Percentiles rank a stretch among this genome's conserved stretches.
These are phyloP conservation scores for Hymenoscyphus fructigenus DNA, from an alignment of 2,329 filamentous ascomycete genomes.

Conservation along the genomic window DNA sequence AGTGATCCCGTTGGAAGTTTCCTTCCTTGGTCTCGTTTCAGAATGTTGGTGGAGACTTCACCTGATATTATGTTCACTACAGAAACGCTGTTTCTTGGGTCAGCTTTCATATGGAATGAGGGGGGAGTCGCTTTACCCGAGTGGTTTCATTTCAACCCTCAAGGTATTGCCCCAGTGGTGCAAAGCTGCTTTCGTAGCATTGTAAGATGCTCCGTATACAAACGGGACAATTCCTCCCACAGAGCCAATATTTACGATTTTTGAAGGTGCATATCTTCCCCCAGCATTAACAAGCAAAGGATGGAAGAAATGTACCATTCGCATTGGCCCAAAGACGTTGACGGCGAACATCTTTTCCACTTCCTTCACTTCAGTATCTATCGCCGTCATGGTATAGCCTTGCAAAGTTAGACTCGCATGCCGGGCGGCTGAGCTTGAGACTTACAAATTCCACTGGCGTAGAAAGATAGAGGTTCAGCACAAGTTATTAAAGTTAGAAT, in stretches of 20 bases:
- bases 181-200: conserved; percentile 45
- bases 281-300: conserved; percentile 27
- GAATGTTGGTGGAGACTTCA: conserved; percentile 34
- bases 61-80: conserved; percentile 31
- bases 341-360: conserved; percentile 34
- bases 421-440: not conserved
- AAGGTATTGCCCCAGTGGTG: conserved; percentile 29
- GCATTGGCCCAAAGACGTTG: conserved; percentile 36
- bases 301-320: conserved; percentile 32
- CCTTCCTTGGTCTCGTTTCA: conserved; percentile 26
- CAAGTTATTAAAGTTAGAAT: conserved; percentile 9
- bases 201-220: conserved; percentile 42
- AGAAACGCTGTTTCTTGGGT: not conserved
- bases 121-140: conserved; percentile 6
- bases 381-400: conserved; percentile 36
- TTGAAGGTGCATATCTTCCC: conserved; percentile 16
- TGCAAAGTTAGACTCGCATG: conserved; percentile 1
- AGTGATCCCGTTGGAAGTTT: conserved; percentile 29
- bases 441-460: not conserved
- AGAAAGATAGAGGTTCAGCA: not conserved
- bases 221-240: conserved; percentile 21
- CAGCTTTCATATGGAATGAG: not conserved
- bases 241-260: conserved; percentile 33
- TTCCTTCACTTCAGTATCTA: conserved; percentile 32
- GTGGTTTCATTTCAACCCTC: conserved; percentile 23